Conservation (phyloP, 108 stramenopile genomes). For the Nannochloropsis salina region DNA sequence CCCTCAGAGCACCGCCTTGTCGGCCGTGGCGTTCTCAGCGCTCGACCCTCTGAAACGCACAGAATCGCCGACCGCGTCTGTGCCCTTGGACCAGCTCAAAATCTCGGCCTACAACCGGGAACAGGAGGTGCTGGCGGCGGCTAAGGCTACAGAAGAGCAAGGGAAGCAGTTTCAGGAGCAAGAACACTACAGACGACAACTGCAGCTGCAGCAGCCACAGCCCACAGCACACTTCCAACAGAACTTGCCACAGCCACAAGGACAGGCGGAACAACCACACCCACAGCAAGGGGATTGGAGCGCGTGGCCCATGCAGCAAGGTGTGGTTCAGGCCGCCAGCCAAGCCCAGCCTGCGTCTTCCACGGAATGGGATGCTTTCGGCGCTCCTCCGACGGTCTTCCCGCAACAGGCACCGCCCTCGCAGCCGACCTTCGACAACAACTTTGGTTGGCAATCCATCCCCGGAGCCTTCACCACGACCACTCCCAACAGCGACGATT, state of each 20-base stretch:
- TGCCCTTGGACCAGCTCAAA: constrained; percentile 5
- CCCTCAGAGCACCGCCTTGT: neutral
- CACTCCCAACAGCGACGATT: neutral
- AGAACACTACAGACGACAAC: neutral
- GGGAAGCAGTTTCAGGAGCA: neutral
- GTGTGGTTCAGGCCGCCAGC: neutral
- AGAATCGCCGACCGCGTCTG: neutral
- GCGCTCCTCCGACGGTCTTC: neutral
- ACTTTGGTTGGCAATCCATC: neutral
- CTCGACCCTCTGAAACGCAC: neutral
- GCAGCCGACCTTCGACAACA: neutral
- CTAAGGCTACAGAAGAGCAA: neutral
- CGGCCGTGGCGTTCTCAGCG: neutral
- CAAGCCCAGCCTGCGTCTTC: neutral
- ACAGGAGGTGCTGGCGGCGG: neutral
- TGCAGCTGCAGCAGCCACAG: neutral
- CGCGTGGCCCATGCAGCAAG: neutral
- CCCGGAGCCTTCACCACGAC: neutral
- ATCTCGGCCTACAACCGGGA: neutral
- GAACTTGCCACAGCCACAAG: no score
- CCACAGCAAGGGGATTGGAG: neutral
- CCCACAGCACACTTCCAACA: neutral
- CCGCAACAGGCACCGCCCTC: neutral
- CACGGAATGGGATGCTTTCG: constrained; percentile 13
- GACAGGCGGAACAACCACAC: neutral